Base-by-base conservation (phyloP, 2,329 filamentous ascomycete species). In the Apiospora koreana region DNA sequence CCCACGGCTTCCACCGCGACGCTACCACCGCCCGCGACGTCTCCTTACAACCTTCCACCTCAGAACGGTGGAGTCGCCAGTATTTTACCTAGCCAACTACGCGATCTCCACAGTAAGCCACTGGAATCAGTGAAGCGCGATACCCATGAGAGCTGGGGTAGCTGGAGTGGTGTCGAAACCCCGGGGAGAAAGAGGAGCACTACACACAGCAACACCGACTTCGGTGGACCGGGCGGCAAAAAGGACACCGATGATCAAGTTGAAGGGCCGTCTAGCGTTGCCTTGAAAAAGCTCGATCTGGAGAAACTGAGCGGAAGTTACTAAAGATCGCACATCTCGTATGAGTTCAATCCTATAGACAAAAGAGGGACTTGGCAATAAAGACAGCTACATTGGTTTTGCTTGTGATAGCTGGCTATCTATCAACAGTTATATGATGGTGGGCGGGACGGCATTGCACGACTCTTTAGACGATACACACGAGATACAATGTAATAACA, bases 61-160 rank as follows among this genome's bases (percentile, higher is more conserved):
- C 54, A 62, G 54, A 2, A n/a, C 21, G 9, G 9, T 21, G 21
- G 21, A 2, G 70, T 73, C 2, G 70, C 72, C 9, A 74, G 72
- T 7, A 75, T 72, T 0, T 68, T 77, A 58, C 69, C 73, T 31
- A 38, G 28, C 31, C 54, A 38, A n/a, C 23, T 12, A 21, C 18
- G 31, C 31, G 54, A 38, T 35, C 54, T 38, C 18, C 54, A 16
- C 14, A 16, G 21, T 8, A 62, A 8, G 2, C 18, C 54, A 18
- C 38, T 18, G 18, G 54, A n/a, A 2, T 62, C 31, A 4, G 54
- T 14, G 3, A 31, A n/a, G 10, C 74, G 73, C n/a, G 77, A 80
- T 23, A 71, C 74, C 21, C 73, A 77, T 7, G 77, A 77, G 41
- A 81, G 80, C 68, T 81, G 80, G 80, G 80, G 80, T 0, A 81